Base-by-base conservation (phyloP, 805 yeast genomes). In the Diddensiella transvaalensis region DNA sequence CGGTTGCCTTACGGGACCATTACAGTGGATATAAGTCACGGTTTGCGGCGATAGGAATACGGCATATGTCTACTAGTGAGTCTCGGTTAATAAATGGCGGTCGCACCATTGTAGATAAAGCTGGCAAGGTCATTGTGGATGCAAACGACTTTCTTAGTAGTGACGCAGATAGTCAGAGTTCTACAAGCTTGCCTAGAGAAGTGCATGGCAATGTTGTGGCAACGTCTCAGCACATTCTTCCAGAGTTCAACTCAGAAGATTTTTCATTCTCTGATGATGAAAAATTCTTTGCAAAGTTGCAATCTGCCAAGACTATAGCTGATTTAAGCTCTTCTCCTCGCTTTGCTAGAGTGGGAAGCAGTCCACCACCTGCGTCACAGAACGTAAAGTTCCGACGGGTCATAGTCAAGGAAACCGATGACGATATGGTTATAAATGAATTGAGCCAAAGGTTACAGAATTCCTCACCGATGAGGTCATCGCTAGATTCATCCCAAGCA, bases 81-180 rank as follows among this genome's bases (percentile, higher is more conserved):
- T 13, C 24, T 22, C 18, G 42, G 23, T 11, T 18, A 19, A 36
- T 21, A 10, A 15, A n/a, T 22, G 32, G 21, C 21, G 42, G 44
- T 3, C 22, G 40, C 19, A 3, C 44, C 3, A 10, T 40, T 13
- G 17, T 39, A 6, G 48, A 46, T 26, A 21, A 18, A 6, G 44
- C 30, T 23, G 48, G 44, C 29, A 29, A 46, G n/a, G 44, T 44
- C 18, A 33, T 44, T 8, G 8, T 44, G 18, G 18, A 15, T n/a
- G 11, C 22, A 13, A 29, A 18, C 17, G 47, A 44, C 19, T 22
- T 44, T 22, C 37, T 19, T 3, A 22, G 33, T 11, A 17, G 32
- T 26, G n/a, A n/a, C n/a, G n/a, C 8, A 13, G 32, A 26, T 26
- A 26, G 32, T 26, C 32, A 8, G 8, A 13, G 32, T 26, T 26